These are phyloP conservation scores for Nigrospora oryzae DNA, from an alignment of 2,329 filamentous ascomycete species.

Conservation along the genomic window DNA sequence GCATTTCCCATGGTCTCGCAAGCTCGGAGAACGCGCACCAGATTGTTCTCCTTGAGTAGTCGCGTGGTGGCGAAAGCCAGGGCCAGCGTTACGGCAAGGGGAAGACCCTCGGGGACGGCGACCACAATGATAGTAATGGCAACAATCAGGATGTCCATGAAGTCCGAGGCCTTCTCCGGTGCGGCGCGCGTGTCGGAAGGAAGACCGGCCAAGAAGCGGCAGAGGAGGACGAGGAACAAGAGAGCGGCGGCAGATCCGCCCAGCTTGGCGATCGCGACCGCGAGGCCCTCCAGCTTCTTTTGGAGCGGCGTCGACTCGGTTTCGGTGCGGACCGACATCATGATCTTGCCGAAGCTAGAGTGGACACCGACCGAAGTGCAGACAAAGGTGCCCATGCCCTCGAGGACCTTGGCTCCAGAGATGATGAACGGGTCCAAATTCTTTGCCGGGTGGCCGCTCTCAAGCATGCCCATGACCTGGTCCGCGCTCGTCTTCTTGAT, in stretches of 20 bases:
- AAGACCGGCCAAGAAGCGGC: constrained; percentile 63
- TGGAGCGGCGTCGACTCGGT: constrained; percentile 45
- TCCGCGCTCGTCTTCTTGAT: constrained; percentile 55
- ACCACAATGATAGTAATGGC: constrained; percentile 61
- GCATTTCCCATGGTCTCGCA: constrained; percentile 68
- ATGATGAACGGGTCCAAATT: constrained; percentile 55
- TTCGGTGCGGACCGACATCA: constrained; percentile 45
- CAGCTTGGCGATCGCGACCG: constrained; percentile 41
- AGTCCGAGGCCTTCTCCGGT: constrained; percentile 51
- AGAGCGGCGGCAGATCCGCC: constrained; percentile 61
- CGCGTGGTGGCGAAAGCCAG: constrained; percentile 59
- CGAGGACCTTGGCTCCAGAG: constrained; percentile 46
- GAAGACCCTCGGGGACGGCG: constrained; percentile 59
- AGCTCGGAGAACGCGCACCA: constrained; percentile 58
- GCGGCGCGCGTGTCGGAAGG: constrained; percentile 36
- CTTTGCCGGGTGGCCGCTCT: constrained; percentile 39
- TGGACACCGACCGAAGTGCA: constrained; percentile 46
- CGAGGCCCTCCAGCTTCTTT: constrained; percentile 41
- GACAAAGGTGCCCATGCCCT: constrained; percentile 44
- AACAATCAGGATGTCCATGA: constrained; percentile 55
- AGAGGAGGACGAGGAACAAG: constrained; percentile 71
- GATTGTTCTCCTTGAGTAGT: constrained; percentile 62
- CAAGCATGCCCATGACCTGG: constrained; percentile 47
- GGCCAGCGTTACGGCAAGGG: constrained; percentile 59
- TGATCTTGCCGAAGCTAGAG: constrained; percentile 46